These are phyloP conservation scores for Thermothelomyces thermophilus DNA, from an alignment of 2,329 filamentous ascomycete genomes.

Conservation along the genomic window DNA sequence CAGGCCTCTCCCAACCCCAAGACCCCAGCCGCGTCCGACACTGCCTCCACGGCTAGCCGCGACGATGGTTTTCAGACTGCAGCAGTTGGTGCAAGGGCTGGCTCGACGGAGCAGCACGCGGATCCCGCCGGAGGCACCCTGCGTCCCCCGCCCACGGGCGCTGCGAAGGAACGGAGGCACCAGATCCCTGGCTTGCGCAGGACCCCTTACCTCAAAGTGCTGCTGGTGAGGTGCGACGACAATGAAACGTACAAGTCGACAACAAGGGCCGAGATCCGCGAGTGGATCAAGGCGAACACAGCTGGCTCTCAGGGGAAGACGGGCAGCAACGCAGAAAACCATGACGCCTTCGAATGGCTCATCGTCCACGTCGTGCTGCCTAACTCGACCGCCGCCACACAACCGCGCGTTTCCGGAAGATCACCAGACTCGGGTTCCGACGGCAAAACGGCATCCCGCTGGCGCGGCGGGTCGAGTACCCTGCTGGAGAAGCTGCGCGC, in stretches of 20 bases:
- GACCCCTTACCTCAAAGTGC: slow-evolving; percentile 89
- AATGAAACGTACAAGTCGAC: slow-evolving; percentile 86
- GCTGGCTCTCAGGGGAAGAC: slow-evolving; percentile 49
- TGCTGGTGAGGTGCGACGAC: slow-evolving; percentile 87
- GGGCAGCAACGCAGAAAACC: slow-evolving; percentile 71
- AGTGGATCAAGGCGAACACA: slow-evolving; percentile 82
- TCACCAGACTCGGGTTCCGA: slow-evolving; percentile 54
- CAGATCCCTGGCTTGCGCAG: slow-evolving; percentile 91
- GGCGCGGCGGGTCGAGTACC: slow-evolving; percentile 72
- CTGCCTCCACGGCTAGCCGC: slow-evolving; percentile 29
- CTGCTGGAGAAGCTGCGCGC: slow-evolving; percentile 82
- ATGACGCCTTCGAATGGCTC: slow-evolving; percentile 95
- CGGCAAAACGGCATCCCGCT: slow-evolving; percentile 54
- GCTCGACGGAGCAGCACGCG: slow-evolving; percentile 35
- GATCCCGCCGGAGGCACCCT: slow-evolving; percentile 31
- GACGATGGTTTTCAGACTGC: slow-evolving; percentile 60
- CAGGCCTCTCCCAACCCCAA: slow-evolving; percentile 30
- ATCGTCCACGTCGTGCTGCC: slow-evolving; percentile 89
- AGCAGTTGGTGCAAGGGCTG: slow-evolving; percentile 37
- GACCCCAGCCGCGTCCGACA: slow-evolving; percentile 25
- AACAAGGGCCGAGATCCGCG: slow-evolving; percentile 70
- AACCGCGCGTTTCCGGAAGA: slow-evolving; percentile 57
- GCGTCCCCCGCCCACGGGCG: slow-evolving; percentile 29
- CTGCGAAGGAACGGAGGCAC: slow-evolving; percentile 62
- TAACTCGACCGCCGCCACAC: slow-evolving; percentile 72